A percentile compares a stretch with the other conserved stretches of the same genome.
Conservation (phyloP, 352 stramenopile species). For the Globisporangium canariense region DNA sequence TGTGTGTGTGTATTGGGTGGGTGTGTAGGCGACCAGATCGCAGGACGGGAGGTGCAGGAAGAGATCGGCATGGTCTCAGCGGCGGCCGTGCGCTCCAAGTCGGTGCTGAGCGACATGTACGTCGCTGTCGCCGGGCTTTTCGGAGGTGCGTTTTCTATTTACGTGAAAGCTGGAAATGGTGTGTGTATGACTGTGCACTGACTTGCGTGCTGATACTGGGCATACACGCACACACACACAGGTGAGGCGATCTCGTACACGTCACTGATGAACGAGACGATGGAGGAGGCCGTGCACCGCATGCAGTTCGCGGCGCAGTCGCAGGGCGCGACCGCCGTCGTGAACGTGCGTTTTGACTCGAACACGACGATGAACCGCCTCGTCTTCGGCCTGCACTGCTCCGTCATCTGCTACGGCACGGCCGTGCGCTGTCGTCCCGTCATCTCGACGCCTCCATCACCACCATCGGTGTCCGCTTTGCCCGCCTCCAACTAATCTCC, state of each 20-base stretch:
- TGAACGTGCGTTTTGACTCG: slow-evolving; percentile 81
- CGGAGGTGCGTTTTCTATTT: slow-evolving; percentile 30
- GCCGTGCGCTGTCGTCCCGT: slow-evolving; percentile 58
- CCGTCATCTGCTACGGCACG: slow-evolving; percentile 76
- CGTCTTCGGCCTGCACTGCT: slow-evolving; percentile 81
- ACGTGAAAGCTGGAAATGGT: background rate
- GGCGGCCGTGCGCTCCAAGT: slow-evolving; percentile 77
- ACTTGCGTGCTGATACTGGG: background rate
- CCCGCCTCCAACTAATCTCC: background rate
- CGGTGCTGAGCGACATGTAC: slow-evolving; percentile 80
- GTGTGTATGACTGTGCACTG: background rate
- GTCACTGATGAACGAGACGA: slow-evolving; percentile 81
- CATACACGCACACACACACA: slow-evolving; percentile 2
- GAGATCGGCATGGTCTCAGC: slow-evolving; percentile 76
- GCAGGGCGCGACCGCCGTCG: slow-evolving; percentile 67
- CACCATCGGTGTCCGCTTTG: background rate
- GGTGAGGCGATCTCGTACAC: slow-evolving; percentile 75
- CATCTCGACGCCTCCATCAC: slow-evolving; percentile 13
- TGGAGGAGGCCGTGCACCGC: slow-evolving; percentile 70
- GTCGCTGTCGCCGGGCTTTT: slow-evolving; percentile 67
- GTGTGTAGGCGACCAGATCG: slow-evolving; percentile 51
- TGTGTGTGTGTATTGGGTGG: slow-evolving; percentile 1
- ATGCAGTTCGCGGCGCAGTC: slow-evolving; percentile 73
- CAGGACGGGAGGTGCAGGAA: slow-evolving; percentile 63
- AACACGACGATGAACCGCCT: slow-evolving; percentile 87